A percentile compares a stretch with the other conserved stretches of the same genome.
These are phyloP conservation scores for Globisporangium nunn DNA, from an alignment of 352 stramenopile species.

Conservation along the genomic window DNA sequence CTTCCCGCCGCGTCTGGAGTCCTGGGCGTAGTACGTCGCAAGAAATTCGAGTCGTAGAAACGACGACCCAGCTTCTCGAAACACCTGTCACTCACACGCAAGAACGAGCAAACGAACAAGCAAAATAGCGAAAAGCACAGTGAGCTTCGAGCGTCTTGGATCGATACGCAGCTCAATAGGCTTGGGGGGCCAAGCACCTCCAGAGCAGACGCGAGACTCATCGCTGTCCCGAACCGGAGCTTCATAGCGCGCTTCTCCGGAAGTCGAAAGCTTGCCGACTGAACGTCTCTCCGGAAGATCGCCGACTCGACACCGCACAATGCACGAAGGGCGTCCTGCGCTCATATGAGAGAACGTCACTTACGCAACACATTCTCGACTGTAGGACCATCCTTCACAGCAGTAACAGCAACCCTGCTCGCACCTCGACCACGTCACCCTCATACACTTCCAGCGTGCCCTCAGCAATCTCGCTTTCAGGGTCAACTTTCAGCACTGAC, in stretches of 20 bases:
- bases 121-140: not conserved
- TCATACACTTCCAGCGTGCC: conserved; percentile 38
- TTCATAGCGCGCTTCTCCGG: conserved; percentile 35
- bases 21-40: conserved; percentile 55
- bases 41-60: conserved; percentile 60
- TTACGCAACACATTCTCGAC: no score
- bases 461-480: conserved; percentile 8
- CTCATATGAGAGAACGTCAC: not conserved
- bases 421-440: conserved; percentile 51
- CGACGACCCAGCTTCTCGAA: conserved; percentile 41
- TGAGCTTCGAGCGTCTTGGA: not conserved
- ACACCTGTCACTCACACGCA: conserved; percentile 18
- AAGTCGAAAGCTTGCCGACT: conserved; percentile 34
- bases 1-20: conserved; percentile 50
- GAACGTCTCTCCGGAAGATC: conserved; percentile 35
- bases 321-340: conserved; percentile 48
- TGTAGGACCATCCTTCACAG: not conserved
- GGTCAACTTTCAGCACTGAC: conserved; percentile 5
- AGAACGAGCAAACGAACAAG: not conserved
- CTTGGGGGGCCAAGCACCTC: conserved; percentile 17
- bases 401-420: not conserved
- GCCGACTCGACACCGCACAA: conserved; percentile 62
- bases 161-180: not conserved
- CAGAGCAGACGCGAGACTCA: conserved; percentile 32
- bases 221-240: conserved; percentile 31